Evolutionary conservation across 2,329 filamentous ascomycete genomes (phyloP), one percentile per base, ranked within the genome.

Genomic region (Cercospora zeina): DNA sequence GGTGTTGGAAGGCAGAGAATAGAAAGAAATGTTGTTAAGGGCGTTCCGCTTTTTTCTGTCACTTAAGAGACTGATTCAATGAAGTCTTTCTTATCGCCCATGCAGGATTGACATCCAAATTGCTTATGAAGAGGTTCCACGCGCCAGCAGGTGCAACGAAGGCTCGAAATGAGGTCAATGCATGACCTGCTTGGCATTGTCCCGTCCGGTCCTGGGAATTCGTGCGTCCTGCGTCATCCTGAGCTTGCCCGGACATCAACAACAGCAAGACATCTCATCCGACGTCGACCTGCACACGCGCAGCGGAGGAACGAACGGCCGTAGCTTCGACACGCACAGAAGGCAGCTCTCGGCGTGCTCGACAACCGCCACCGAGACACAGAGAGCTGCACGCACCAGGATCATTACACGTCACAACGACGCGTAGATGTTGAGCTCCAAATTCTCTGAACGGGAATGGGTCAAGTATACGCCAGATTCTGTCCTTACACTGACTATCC

Each of bases 341-440:
- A 24, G n/a, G 49, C 14, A 33, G 49, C 27, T 31, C 27, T 31
- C 14, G 3, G 49, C 27, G 10, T 33, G 5, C 13, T 33, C 30
- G 49, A 33, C 11, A 8, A 8, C 3, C 49, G 24, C 27, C 49
- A 33, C 49, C 30, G 14, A 30, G 27, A 51, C 24, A 19, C 49
- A 51, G 31, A 51, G 49, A 33, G 49, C 49, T 51, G 49, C 49
- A 51, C 10, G 49, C 10, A 39, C 34, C 36, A 45, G 54, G 54
- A 57, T 57, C 36, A 33, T 57, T 53, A 57, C 36, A 57, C 54
- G 54, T 56, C 54, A 56, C 54, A 36, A 45, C 54, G 54, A 57
- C 54, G 54, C 54, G 37, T 57, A n/a, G 54, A 57, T 31, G 16
- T 45, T 3, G 31, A 55, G 53, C 31, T 24, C 19, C 14, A 7